Percentiles rank a stretch among this genome's conserved stretches.
Conservation (phyloP, 1,139 yeast species). For the Yamadazyma aaseri region DNA sequence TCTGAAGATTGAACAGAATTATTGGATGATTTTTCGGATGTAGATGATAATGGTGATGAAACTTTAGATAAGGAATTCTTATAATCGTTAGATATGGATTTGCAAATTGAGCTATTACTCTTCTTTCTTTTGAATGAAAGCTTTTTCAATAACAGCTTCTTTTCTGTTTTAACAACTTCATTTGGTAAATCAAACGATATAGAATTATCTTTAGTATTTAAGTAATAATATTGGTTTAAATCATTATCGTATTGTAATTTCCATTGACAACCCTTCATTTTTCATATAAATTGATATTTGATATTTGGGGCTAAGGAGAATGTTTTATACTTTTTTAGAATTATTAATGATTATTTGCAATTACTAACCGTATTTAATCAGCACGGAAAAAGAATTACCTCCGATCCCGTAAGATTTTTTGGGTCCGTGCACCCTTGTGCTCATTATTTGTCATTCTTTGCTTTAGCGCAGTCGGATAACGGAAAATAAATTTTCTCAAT, state of each 20-base stretch:
- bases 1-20: background rate
- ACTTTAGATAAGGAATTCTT: background rate
- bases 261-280: slow-evolving; percentile 15
- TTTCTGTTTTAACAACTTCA: slow-evolving; percentile 30
- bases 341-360: slow-evolving; percentile 4
- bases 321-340: background rate
- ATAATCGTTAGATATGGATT: background rate
- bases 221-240: slow-evolving; percentile 38
- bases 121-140: slow-evolving; percentile 13
- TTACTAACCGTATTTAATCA: slow-evolving; percentile 3
- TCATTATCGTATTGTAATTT: slow-evolving; percentile 30
- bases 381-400: slow-evolving; percentile 2
- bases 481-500: too few species aligned
- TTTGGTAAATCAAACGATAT: slow-evolving; percentile 42
- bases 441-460: too few species aligned
- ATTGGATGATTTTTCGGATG: background rate
- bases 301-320: background rate
- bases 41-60: background rate
- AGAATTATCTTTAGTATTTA: slow-evolving; percentile 29
- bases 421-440: too few species aligned
- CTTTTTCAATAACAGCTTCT: slow-evolving; percentile 12
- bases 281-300: background rate
- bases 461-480: too few species aligned
- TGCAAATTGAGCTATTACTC: slow-evolving; percentile 7
- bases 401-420: background rate